Conservation (phyloP, 495 filamentous ascomycete species). For the Barbatosphaeria neglecta region DNA sequence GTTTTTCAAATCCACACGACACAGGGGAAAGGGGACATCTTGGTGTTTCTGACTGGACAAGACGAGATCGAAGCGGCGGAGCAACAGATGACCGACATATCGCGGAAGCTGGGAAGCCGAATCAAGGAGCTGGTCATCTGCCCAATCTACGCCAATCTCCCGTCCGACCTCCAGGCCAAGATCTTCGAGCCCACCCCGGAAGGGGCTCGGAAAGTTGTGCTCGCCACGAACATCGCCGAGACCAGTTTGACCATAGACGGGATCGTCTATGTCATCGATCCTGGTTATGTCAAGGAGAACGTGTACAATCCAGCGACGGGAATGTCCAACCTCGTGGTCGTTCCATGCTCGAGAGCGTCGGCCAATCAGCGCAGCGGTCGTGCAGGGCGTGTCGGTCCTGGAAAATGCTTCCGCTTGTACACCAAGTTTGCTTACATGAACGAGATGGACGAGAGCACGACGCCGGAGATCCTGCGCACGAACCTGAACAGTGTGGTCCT, state of each 20-base stretch:
- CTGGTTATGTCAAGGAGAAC: constrained; percentile 92
- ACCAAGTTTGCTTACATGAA: constrained; percentile 92
- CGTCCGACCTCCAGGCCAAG: constrained; percentile 73
- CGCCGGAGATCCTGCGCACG: constrained; percentile 87
- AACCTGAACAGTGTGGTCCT: constrained; percentile 79
- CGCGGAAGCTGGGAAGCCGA: constrained; percentile 66
- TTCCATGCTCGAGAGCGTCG: constrained; percentile 86
- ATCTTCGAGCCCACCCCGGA: constrained; percentile 84
- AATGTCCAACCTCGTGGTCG: constrained; percentile 84
- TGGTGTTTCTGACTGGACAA: constrained; percentile 84
- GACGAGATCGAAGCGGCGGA: constrained; percentile 85
- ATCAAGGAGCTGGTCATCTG: constrained; percentile 79
- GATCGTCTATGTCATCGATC: constrained; percentile 85
- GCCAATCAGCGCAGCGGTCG: constrained; percentile 88
- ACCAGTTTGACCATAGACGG: constrained; percentile 83
- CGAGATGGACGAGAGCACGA: constrained; percentile 86
- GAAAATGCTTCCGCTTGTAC: constrained; percentile 91
- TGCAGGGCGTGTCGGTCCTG: constrained; percentile 84
- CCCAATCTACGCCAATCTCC: constrained; percentile 82
- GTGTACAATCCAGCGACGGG: constrained; percentile 83
- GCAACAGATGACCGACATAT: constrained; percentile 67
- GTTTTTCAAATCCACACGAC: constrained; percentile 94
- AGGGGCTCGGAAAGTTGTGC: constrained; percentile 69
- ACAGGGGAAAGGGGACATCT: constrained; percentile 75
- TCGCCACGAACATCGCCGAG: constrained; percentile 87